Evolutionary conservation across 2,329 filamentous ascomycete species (phyloP), one percentile per base, ranked within the genome.

Genomic region (Diaporthe sp.): DNA sequence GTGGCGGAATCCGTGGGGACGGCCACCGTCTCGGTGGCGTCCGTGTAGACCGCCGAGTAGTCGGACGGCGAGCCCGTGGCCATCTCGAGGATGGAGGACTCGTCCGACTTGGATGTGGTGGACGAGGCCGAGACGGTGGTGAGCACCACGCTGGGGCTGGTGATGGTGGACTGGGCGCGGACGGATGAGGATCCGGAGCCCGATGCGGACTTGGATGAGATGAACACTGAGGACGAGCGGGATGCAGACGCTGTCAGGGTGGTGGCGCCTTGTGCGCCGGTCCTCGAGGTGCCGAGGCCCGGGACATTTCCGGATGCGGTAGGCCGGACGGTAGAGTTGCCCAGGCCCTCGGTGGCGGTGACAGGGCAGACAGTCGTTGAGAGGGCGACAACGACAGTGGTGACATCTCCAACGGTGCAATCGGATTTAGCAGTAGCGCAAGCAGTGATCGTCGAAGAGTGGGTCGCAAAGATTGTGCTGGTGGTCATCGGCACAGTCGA

Each of bases 281-380:
- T 72, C 17, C 37, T 55, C 13, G 75, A 62, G 4, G 53, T 31
- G 34, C 37, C 51, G 42, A 57, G 28, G 28, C 39, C 49, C 2
- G 70, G 49, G 3, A 58, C 34, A 4, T 42, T 42, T n/a, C 42
- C 61, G 2, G 71, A 68, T 0, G 60, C 58, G n/a, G 57, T 62
- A 4, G 39, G 58, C 22, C 62, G 34, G 12, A 71, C 4, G 12
- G 51, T 71, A 57, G 73, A 72, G 37, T 58, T 60, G 28, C n/a
- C 39, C 10, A 25, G 12, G 60, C 31, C 46, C 22, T 74, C 65
- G 2, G 75, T 60, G 0, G 75, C 75, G 9, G 75, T 74, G 46
- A 75, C 75, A 19, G 75, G 75, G 39, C 72, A 74, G 58, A 76
- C 46, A 3, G 75, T 76, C 7, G 75, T 74, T 13, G 75, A 76